phyloP scores from a whole-genome alignment of 2,329 filamentous ascomycete species.

The Mycosphaerelloides madeirae region DNA sequence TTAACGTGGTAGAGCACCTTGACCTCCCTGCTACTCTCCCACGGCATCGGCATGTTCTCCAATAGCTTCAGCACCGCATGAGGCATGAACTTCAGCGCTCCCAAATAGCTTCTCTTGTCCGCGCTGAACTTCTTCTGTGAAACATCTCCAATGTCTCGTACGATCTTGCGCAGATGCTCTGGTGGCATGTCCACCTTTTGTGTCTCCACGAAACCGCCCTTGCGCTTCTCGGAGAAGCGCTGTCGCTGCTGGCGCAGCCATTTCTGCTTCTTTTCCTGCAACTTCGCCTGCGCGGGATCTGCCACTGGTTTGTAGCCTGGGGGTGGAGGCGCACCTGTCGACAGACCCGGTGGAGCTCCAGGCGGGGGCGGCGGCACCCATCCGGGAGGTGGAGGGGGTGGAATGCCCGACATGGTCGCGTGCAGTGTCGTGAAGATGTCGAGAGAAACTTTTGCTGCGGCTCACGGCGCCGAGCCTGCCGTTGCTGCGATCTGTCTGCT shows the following conservation, averaged over 20 bases:
- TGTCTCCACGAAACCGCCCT: slow-evolving; percentile 92
- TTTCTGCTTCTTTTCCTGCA: slow-evolving; percentile 98
- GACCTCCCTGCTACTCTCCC: slow-evolving; percentile 93
- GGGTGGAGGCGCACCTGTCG: slow-evolving; percentile 61
- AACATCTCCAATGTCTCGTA: slow-evolving; percentile 97
- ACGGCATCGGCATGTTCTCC: slow-evolving; percentile 99
- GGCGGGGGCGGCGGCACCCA: slow-evolving; percentile 49
- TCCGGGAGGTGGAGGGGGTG: slow-evolving; percentile 65
- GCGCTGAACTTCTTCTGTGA: slow-evolving; percentile 99
- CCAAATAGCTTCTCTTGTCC: slow-evolving; percentile 96
- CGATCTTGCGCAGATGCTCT: slow-evolving; percentile 96
- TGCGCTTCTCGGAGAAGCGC: slow-evolving; percentile 93
- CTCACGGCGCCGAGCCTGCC: slow-evolving; percentile 23
- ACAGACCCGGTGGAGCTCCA: slow-evolving; percentile 47
- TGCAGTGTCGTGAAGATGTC: slow-evolving; percentile 6
- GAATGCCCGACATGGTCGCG: slow-evolving; percentile 52
- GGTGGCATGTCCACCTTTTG: slow-evolving; percentile 99
- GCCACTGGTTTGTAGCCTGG: slow-evolving; percentile 76
- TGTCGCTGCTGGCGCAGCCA: slow-evolving; percentile 90
- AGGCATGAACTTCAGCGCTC: slow-evolving; percentile 98
- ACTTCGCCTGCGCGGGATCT: slow-evolving; percentile 85
- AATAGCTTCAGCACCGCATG: slow-evolving; percentile 94
- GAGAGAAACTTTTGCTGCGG: slow-evolving; percentile 16
- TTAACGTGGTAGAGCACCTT: slow-evolving; percentile 99
- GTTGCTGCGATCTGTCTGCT: slow-evolving; percentile 1